Base-by-base conservation (phyloP, 2,329 filamentous ascomycete genomes). In the Colletotrichum orchidophilum region DNA sequence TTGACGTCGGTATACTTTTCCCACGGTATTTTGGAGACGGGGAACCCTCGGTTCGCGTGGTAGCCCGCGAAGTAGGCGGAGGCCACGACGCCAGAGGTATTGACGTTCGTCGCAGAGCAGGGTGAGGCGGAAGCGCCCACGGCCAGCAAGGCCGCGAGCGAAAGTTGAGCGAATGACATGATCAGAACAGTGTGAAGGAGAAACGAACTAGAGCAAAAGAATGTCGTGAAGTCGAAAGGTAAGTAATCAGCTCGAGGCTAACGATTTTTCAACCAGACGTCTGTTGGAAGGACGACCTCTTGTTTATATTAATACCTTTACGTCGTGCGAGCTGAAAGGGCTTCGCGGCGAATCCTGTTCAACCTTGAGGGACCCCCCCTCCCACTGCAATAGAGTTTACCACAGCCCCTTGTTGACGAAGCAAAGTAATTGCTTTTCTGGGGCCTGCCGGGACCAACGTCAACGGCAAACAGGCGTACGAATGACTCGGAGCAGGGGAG, bases 1-100 rank as follows among this genome's bases (percentile, higher is more conserved):
- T 71, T 71, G 27, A n/a, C 64, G 27, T 71, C 69, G 27, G 69
- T 69, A 58, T 71, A 71, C 64, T 71, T 71, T n/a, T 71, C 53
- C 69, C 69, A 71, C 8, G 69, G 64, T 21, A 71, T 71, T 12
- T 11, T 13, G 12, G 52, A 53, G 8, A 63, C 64, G 24, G 69
- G 42, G 27, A 63, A 63, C 0, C 64, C 69, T 46, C 64, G 64
- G 64, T 63, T 54, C 12, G 64, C 64, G 46, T 71, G 69, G 59
- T 69, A 71, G 33, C 69, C 69, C 1, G 69, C 69, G 49, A 71
- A 69, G 53, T 71, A 71, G 21, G 46, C 55, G 42, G 69, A 69
- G 2, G 69, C 65, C 8, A 71, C 69, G 9, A 63, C 18, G 29
- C 69, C 64, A 53, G 39, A 24, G 13, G 52, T 35, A 35, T 58